These are phyloP conservation scores for Chlamydomonas reinhardtii DNA, from an alignment of 163 green algal genomes.

Conservation along the genomic window DNA sequence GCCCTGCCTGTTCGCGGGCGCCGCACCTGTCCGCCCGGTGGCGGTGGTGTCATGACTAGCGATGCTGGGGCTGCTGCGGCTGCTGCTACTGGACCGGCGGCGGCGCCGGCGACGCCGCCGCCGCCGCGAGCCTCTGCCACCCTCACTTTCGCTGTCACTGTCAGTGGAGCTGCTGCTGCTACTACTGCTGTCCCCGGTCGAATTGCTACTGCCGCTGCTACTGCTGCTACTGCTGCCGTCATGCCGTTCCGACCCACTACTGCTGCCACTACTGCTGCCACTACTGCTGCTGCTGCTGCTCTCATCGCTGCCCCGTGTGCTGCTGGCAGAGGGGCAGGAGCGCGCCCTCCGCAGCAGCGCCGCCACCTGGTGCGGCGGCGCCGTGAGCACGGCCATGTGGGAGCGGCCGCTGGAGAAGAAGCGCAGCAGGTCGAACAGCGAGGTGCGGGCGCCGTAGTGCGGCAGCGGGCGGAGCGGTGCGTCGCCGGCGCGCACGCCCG, in stretches of 20 bases:
- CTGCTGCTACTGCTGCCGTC: background rate
- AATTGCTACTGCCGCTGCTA: no score
- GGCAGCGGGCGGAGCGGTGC: conserved; percentile 54
- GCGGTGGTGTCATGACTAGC: background rate
- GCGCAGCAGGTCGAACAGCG: conserved; percentile 88
- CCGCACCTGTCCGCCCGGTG: background rate
- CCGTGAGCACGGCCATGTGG: conserved; percentile 83
- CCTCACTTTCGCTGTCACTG: no score
- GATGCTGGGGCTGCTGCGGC: background rate
- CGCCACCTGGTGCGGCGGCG: conserved; percentile 9
- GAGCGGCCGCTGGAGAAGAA: conserved; percentile 88
- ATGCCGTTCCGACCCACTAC: background rate
- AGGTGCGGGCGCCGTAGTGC: conserved; percentile 61
- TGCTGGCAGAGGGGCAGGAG: conserved; percentile 19
- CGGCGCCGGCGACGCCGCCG: no score
- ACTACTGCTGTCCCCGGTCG: no score
- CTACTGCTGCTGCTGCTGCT: background rate
- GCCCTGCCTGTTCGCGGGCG: no score
- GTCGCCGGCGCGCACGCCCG: conserved; percentile 35
- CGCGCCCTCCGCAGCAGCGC: background rate
- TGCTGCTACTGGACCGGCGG: no score
- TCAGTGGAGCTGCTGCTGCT: background rate
- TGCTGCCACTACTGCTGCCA: conserved; percentile 2
- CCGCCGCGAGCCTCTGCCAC: no score
- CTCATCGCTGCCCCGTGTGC: conserved; percentile 33